These are phyloP conservation scores for Haberlea rhodopensis DNA, from an alignment of 257 asterid species.

Conservation along the genomic window DNA sequence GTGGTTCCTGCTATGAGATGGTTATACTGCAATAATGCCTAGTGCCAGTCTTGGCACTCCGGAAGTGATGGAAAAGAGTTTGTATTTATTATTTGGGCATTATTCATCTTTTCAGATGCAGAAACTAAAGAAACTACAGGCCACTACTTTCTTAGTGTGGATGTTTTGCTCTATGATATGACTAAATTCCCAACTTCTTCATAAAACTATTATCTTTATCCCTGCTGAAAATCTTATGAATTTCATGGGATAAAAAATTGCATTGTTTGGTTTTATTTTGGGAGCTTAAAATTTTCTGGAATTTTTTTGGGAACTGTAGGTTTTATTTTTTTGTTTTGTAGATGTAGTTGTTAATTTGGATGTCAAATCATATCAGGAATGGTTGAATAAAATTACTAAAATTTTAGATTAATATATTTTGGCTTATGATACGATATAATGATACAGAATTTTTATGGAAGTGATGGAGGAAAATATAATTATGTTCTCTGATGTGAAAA, in stretches of 20 bases:
- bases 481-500: not conserved
- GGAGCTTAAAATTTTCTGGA: not conserved
- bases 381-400: no score
- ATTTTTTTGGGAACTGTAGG: not conserved
- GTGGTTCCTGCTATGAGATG: not conserved
- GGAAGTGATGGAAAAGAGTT: not conserved
- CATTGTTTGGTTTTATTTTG: not conserved
- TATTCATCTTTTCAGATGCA: not conserved
- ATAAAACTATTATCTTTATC: not conserved
- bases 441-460: no score
- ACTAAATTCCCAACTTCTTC: not conserved
- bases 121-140: not conserved
- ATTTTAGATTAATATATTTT: no score
- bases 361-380: no score
- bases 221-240: not conserved
- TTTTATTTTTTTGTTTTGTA: no score
- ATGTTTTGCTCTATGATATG: conserved; percentile 2
- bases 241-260: not conserved
- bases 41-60: not conserved
- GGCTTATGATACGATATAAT: no score
- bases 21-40: not conserved
- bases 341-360: no score
- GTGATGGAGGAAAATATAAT: no score
- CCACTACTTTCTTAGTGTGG: conserved; percentile 1
- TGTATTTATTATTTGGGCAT: not conserved